Evolutionary conservation across 2,329 filamentous ascomycete species (phyloP), one percentile per base, ranked within the genome.

Genomic region (Arthrobotrys entomopaga): DNA sequence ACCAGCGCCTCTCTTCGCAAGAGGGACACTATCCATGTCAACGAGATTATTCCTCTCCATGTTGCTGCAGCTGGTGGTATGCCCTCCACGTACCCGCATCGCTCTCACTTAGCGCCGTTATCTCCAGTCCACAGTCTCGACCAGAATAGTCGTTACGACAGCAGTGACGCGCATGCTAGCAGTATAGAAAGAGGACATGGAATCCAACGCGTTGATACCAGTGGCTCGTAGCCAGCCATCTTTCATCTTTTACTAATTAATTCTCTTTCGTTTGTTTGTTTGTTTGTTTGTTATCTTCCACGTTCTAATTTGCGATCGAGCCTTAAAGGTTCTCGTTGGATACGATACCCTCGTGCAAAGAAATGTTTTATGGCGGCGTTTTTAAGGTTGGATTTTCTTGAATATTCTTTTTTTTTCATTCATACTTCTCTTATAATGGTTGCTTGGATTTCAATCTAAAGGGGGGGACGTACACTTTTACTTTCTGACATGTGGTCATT

Each of bases 41-140:
- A 75, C 48, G 65, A 75, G 48, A 75, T 75, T 34, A 74, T 74
- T 38, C 63, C 70, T 8, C 38, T 74, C 29, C 70, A 74, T 20
- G 52, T 67, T 22, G 70, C 58, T 2, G 70, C 70, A 56, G 69
- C 69, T 6, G 61, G 69, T 20, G 69, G 67, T 60, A 58, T 60
- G 52, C 60, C 69, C 13, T 42, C 49, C 22, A 49, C 42, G 13
- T 49, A 73, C 15, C 26, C 8, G 13, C 46, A 57, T 3, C 26
- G 43, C 19, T 58, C 22, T 20, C 49, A 16, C 15, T 26, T 73
- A 63, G 50, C 57, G 11, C 70, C 69, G 19, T 40, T 73, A 61
- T 66, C 69, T 43, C 63, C 70, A 53, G 70, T 74, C 6, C 38
- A 63, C 24, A 74, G 70, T 29, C 56, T 59, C 11, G 49, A 57